Base-by-base conservation (phyloP, 768 basidiomycete genomes). In the Paxillus involutus region DNA sequence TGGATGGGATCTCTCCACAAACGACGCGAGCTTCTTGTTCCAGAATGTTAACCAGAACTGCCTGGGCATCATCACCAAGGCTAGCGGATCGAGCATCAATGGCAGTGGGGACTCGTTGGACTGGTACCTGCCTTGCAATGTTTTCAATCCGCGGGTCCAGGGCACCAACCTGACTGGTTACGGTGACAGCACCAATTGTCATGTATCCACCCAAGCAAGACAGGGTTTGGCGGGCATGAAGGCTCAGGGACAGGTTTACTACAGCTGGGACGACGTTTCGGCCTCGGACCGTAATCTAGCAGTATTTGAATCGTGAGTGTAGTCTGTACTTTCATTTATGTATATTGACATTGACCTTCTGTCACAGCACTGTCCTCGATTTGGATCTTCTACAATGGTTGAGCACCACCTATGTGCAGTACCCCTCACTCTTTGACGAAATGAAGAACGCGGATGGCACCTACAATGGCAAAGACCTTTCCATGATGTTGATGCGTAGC, bases 91-190 rank as follows among this genome's bases (percentile, higher is more conserved):
- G 7, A 81, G 79, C 51, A 96, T 98, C 63, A 77, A 83, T 4
- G 81, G 83, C 33, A 79, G 67, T 7, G 83, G 84, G 32, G 72
- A 75, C 47, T 66, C 75, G 44, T 71, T 94, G 63, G 89, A 91
- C 57, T 98, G 95, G 95, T 98, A 98, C 70, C 97, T 98, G 73
- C 97, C 97, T 1, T 99, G 97, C 78, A 98, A 99, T 65, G 73
- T 96, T 43, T 88, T 79, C 75, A 80, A 84, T 60, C 70, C 69
- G n/a, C 94, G 95, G 72, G 78, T 77, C 59, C 84, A 86, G 6
- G 83, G 68, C 11, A 73, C 74, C 3, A 95, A 98, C 68, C 57
- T 80, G 26, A 89, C 90, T 1, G 80, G 76, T 33, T 94, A 94
- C 62, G 83, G 82, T 32, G 60, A 69, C 7, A 70, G 72, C 32